Evolutionary conservation across 768 basidiomycete genomes (phyloP), one percentile per base, ranked within the genome.

Genomic region (Cyclocybe aegerita): DNA sequence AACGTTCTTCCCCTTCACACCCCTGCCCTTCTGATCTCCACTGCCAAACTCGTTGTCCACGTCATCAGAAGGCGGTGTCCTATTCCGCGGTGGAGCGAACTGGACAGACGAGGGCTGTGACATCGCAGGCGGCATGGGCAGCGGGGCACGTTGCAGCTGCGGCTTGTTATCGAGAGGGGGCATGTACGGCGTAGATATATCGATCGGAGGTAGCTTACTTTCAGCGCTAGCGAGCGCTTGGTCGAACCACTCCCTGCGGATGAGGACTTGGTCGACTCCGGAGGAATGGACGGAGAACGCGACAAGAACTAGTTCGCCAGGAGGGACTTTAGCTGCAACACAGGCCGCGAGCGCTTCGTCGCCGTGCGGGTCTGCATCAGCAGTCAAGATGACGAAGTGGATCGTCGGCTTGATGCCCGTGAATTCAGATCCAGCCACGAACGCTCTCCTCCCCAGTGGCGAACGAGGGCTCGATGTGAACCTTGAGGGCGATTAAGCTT

Each of bases 211-310:
- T 23, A 85, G 82, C 62, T 88, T 91, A 56, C 82, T 74, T 8
- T 69, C 65, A 5, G 84, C 73, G 12, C 73, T 67, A 6, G 70
- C 61, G 33, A 89, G 67, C 0, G 89, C 90, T n/a, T 72, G 61
- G 55, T 91, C 88, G 57, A 81, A 90, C 88, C 89, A 90, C 61
- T 93, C 91, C 66, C 82, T 88, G 56, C 88, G 82, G 58, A 93
- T 86, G 46, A 93, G 79, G 29, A 93, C 82, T 62, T 93, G 91
- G 62, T 93, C 91, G 10, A 93, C 91, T 34, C 91, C 91, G n/a
- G 80, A 82, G 12, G 88, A 85, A 63, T 93, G 91, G n/a, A 93
- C 90, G 2, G 88, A 89, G 70, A 92, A 93, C 30, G 88, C 90
- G 4, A 91, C 88, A 44, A 93, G 75, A 17, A 90, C 88, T 34